These are phyloP conservation scores for Pythium dissotocum DNA, from an alignment of 352 stramenopile species.

Conservation along the genomic window DNA sequence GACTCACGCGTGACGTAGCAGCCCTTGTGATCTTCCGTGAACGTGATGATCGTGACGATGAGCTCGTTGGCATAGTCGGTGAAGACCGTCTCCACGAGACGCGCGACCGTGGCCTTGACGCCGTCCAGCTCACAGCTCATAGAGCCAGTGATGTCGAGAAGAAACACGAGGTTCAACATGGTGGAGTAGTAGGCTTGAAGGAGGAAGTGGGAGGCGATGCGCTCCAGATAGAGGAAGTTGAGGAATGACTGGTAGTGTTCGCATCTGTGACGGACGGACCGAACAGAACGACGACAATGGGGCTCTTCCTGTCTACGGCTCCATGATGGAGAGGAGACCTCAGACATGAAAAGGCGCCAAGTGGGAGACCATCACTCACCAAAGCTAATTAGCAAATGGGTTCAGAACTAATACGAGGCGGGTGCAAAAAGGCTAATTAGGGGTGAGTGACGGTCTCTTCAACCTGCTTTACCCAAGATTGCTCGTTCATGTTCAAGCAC, in stretches of 20 bases:
- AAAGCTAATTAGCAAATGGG: slow-evolving; percentile 17
- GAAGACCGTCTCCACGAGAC: slow-evolving; percentile 53
- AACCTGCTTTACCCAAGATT: background rate
- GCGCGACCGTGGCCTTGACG: slow-evolving; percentile 57
- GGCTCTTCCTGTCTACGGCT: too few species aligned
- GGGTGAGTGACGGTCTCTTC: slow-evolving; percentile 19
- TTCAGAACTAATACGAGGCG: slow-evolving; percentile 13
- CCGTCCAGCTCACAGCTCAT: slow-evolving; percentile 58
- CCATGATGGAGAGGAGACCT: background rate
- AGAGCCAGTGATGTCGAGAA: slow-evolving; percentile 76
- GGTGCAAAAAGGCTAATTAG: slow-evolving; percentile 10
- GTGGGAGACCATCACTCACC: slow-evolving; percentile 19
- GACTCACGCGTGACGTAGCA: slow-evolving; percentile 66
- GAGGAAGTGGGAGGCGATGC: background rate
- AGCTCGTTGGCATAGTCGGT: slow-evolving; percentile 47
- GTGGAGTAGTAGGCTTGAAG: background rate
- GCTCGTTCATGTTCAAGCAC: background rate
- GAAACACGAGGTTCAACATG: slow-evolving; percentile 73
- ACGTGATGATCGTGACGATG: slow-evolving; percentile 75
- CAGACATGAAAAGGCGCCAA: background rate
- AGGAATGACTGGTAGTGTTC: slow-evolving; percentile 1
- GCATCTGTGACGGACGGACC: slow-evolving; percentile 6
- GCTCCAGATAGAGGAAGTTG: background rate
- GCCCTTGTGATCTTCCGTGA: slow-evolving; percentile 49
- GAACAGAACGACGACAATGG: too few species aligned